These are phyloP conservation scores for Aspergillus affinis DNA, from an alignment of 495 filamentous ascomycete species.

Conservation along the genomic window DNA sequence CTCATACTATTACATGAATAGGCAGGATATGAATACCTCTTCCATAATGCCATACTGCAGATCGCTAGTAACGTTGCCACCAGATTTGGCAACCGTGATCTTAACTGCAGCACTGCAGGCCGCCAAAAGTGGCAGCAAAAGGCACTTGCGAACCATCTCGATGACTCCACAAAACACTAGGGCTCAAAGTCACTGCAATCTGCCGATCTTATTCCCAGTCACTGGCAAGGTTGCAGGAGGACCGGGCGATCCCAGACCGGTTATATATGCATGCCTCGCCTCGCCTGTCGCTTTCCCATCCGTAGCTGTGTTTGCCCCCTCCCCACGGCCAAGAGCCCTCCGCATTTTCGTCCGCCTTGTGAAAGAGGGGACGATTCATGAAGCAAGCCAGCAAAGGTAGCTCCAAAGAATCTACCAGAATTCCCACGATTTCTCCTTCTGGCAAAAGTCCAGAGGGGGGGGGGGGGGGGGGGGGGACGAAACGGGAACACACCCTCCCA, in stretches of 20 bases:
- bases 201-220: conserved; percentile 7
- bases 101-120: conserved; percentile 29
- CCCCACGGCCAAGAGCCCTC: not conserved
- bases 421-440: conserved; percentile 4
- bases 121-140: conserved; percentile 32
- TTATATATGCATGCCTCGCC: not conserved
- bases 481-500: not conserved
- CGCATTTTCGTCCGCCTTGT: not conserved
- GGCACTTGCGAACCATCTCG: conserved; percentile 24
- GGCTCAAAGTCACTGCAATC: not conserved
- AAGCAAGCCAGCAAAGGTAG: not conserved
- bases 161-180: not conserved
- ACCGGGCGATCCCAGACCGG: not conserved
- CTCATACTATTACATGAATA: not conserved
- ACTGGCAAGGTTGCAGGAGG: not conserved
- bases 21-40: conserved; percentile 36
- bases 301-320: not conserved
- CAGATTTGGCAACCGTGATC: conserved; percentile 44
- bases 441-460: conserved; percentile 18
- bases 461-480: too few relatives aligned
- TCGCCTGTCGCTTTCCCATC: not conserved
- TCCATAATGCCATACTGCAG: conserved; percentile 62
- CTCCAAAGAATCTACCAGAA: not conserved
- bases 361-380: not conserved
- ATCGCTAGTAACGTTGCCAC: conserved; percentile 51